These are phyloP conservation scores for Thuidium tamariscinum DNA, from an alignment of 225 moss, liverwort and hornwort species.

Conservation along the genomic window DNA sequence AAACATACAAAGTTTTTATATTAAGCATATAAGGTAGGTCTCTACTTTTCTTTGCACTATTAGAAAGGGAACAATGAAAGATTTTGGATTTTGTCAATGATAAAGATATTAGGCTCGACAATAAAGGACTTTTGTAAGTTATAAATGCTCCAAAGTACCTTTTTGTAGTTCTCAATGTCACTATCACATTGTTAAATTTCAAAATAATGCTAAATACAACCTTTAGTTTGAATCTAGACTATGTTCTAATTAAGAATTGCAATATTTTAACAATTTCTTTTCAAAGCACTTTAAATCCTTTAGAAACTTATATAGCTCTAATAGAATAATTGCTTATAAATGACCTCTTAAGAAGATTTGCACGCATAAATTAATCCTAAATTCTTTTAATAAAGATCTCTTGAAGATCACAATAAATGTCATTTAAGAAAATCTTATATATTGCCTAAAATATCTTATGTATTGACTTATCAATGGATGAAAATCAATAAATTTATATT, in stretches of 20 bases:
- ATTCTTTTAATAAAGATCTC: too few relatives aligned
- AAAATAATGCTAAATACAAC: background rate
- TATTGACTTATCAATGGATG: too few relatives aligned
- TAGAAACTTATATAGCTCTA: background rate
- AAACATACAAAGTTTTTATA: background rate
- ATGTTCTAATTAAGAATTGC: too few relatives aligned
- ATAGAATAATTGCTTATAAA: background rate
- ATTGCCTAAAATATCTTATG: too few relatives aligned
- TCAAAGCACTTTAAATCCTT: too few relatives aligned
- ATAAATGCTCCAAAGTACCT: fast-evolving
- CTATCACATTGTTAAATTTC: background rate
- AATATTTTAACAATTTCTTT: background rate
- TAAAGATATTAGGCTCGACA: background rate
- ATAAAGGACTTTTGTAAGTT: background rate
- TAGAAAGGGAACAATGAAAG: background rate
- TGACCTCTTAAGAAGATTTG: background rate
- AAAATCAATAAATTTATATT: too few relatives aligned
- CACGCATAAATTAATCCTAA: fast-evolving
- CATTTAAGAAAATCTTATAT: too few relatives aligned
- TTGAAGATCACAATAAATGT: too few relatives aligned
- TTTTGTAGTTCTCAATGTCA: background rate
- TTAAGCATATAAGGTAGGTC: background rate
- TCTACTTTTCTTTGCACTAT: background rate
- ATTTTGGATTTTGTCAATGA: background rate
- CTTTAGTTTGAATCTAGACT: background rate